These are phyloP conservation scores for Geotrichum aggregatum DNA, from an alignment of 1,139 yeast species.

Conservation along the genomic window DNA sequence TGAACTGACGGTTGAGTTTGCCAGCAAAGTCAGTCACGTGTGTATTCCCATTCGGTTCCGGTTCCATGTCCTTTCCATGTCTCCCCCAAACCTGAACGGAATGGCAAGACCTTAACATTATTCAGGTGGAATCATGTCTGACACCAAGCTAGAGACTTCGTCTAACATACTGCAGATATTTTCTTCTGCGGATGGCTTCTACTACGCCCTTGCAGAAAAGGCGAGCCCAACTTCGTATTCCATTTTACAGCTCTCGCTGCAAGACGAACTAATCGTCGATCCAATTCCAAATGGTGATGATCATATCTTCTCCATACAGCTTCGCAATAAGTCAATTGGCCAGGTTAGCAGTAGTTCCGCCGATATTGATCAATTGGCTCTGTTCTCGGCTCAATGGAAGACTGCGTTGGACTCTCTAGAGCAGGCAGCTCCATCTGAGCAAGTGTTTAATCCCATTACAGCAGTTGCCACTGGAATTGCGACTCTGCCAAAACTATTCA, in stretches of 20 bases:
- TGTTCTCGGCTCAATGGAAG: slow-evolving; percentile 22
- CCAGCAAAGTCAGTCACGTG: too few species aligned
- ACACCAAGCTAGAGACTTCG: slow-evolving; percentile 18
- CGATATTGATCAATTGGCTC: slow-evolving; percentile 12
- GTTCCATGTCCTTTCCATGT: too few species aligned
- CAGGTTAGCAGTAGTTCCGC: slow-evolving; percentile 3
- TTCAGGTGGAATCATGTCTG: background rate
- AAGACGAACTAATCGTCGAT: slow-evolving; percentile 3
- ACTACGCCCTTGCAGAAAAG: slow-evolving; percentile 18
- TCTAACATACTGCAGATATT: slow-evolving; percentile 19
- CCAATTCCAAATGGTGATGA: slow-evolving; percentile 9
- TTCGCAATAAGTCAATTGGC: slow-evolving; percentile 15
- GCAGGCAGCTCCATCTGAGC: background rate
- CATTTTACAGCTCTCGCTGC: slow-evolving; percentile 8
- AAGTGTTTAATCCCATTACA: background rate
- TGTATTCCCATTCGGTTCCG: too few species aligned
- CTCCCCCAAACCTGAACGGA: too few species aligned
- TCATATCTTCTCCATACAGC: slow-evolving; percentile 2
- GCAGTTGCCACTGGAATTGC: background rate
- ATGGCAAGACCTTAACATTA: too few species aligned
- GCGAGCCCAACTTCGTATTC: slow-evolving; percentile 12
- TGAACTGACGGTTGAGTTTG: too few species aligned
- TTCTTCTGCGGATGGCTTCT: slow-evolving; percentile 7
- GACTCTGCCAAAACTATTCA: slow-evolving; percentile 6
- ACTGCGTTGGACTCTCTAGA: slow-evolving; percentile 8